Conservation (phyloP, 1,284 basidiomycete genomes). For the Melampsora larici-populina region DNA sequence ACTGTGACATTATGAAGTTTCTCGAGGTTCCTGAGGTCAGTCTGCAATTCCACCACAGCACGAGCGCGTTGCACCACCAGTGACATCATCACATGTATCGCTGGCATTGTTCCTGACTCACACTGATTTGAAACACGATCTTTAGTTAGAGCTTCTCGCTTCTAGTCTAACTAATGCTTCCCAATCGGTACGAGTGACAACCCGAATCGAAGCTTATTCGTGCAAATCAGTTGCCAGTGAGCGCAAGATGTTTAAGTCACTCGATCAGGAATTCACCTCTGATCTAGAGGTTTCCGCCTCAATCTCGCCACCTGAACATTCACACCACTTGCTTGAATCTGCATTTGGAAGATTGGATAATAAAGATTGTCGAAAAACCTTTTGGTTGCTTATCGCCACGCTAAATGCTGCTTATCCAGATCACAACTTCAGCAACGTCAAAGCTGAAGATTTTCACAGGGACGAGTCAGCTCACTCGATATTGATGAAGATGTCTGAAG, state of each 20-base stretch:
- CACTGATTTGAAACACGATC: neutral
- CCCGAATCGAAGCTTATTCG: conserved; percentile 92
- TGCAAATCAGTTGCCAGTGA: conserved; percentile 97
- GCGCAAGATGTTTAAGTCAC: conserved; percentile 88
- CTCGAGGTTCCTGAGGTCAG: conserved; percentile 2
- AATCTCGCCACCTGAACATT: conserved; percentile 58
- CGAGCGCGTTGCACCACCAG: neutral
- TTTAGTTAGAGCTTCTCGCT: conserved; percentile 24
- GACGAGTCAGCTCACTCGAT: conserved; percentile 68
- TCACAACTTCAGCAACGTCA: conserved; percentile 91
- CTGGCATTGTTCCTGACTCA: neutral
- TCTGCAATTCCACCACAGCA: neutral
- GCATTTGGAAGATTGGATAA: conserved; percentile 57
- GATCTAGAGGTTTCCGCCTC: conserved; percentile 67
- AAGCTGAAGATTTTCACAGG: conserved; percentile 78
- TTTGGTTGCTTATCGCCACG: conserved; percentile 90
- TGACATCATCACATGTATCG: neutral
- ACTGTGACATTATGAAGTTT: conserved; percentile 5
- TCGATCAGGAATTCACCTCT: conserved; percentile 75
- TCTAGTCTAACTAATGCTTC: conserved; percentile 26
- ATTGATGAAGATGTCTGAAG: conserved; percentile 73
- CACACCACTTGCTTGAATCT: conserved; percentile 47
- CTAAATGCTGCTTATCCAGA: conserved; percentile 97
- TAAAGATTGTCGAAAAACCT: conserved; percentile 70
- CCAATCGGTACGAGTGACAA: conserved; percentile 63